Evolutionary conservation across 768 basidiomycete species (phyloP).

Genomic region (Mycena maculata): DNA sequence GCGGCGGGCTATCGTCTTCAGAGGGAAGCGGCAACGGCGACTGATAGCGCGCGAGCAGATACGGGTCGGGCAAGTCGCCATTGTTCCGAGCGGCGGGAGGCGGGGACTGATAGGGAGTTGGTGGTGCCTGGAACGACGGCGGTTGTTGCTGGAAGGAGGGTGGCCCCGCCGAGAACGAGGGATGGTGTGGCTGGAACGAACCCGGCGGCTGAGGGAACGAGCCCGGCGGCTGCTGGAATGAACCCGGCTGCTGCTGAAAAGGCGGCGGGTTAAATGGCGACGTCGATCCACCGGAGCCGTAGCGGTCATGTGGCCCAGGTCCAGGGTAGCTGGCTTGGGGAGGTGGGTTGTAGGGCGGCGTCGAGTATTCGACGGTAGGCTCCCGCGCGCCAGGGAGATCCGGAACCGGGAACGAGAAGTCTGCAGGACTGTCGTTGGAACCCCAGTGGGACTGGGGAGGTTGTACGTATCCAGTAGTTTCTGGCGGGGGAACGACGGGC

Average conservation of each 20-base stretch:
- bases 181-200: slow-evolving; percentile 20
- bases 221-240: slow-evolving; percentile 18
- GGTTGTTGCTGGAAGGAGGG: slow-evolving; percentile 22
- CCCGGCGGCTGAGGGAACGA: slow-evolving; percentile 32
- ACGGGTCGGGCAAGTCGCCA: slow-evolving; percentile 53
- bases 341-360: slow-evolving; percentile 14
- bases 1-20: slow-evolving; percentile 37
- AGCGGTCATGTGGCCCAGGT: slow-evolving; percentile 1
- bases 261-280: slow-evolving; percentile 19
- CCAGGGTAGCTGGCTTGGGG: slow-evolving; percentile 25
- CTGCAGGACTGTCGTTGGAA: slow-evolving; percentile 21
- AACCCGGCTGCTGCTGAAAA: slow-evolving; percentile 29
- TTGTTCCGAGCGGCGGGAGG: slow-evolving; percentile 38
- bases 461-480: slow-evolving; percentile 9
- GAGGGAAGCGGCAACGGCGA: slow-evolving; percentile 68
- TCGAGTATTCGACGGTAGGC: slow-evolving; percentile 15
- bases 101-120: slow-evolving; percentile 22
- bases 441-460: slow-evolving; percentile 24
- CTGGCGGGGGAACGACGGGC: slow-evolving; percentile 20
- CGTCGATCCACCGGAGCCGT: slow-evolving; percentile 24
- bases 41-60: slow-evolving; percentile 60
- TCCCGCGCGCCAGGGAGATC: slow-evolving; percentile 26
- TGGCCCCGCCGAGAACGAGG: slow-evolving; percentile 31
- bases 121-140: slow-evolving; percentile 32
- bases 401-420: slow-evolving; percentile 49